Percentiles rank a stretch among this genome's conserved stretches.
phyloP scores from a whole-genome alignment of 2,329 filamentous ascomycete species.

The Teratosphaeria pseudoeucalypti region DNA sequence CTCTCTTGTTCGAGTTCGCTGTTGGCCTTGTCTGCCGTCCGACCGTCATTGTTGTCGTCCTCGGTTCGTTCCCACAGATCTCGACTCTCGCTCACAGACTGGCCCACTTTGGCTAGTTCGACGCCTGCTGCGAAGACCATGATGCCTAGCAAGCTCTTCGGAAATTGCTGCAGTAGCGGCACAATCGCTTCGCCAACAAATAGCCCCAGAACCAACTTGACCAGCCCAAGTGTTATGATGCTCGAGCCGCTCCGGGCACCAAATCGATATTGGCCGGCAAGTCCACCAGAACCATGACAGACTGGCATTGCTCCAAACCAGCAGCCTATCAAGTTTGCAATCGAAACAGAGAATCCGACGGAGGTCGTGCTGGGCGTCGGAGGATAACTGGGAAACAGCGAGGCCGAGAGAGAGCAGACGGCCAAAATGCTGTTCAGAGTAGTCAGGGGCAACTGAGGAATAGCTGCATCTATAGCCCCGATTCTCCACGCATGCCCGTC shows the following conservation, averaged over 20 bases:
- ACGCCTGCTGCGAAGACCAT: constrained; percentile 86
- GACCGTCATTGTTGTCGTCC: constrained; percentile 18
- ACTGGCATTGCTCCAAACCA: constrained; percentile 95
- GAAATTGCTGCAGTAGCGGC: constrained; percentile 60
- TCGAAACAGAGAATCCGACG: constrained; percentile 68
- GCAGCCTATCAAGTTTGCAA: constrained; percentile 74
- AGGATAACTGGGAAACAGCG: constrained; percentile 54
- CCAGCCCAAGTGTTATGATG: constrained; percentile 64
- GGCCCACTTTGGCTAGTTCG: constrained; percentile 76
- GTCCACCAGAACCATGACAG: constrained; percentile 82
- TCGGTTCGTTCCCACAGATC: constrained; percentile 40
- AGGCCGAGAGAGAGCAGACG: constrained; percentile 65
- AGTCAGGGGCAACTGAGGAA: constrained; percentile 83
- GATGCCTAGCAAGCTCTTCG: constrained; percentile 65
- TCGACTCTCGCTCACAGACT: constrained; percentile 67
- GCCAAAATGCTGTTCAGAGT: constrained; percentile 89
- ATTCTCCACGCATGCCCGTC: constrained; percentile 36
- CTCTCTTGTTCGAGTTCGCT: constrained; percentile 57
- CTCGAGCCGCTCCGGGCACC: constrained; percentile 80
- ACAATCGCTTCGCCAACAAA: constrained; percentile 66
- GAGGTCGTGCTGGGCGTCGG: constrained; percentile 59
- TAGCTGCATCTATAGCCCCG: constrained; percentile 55
- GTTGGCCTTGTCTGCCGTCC: constrained; percentile 34
- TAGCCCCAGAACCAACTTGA: constrained; percentile 68
- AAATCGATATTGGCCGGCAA: constrained; percentile 86